Conservation (phyloP, 192 early-diverging fungal species). For the Backusella psychrophila region DNA sequence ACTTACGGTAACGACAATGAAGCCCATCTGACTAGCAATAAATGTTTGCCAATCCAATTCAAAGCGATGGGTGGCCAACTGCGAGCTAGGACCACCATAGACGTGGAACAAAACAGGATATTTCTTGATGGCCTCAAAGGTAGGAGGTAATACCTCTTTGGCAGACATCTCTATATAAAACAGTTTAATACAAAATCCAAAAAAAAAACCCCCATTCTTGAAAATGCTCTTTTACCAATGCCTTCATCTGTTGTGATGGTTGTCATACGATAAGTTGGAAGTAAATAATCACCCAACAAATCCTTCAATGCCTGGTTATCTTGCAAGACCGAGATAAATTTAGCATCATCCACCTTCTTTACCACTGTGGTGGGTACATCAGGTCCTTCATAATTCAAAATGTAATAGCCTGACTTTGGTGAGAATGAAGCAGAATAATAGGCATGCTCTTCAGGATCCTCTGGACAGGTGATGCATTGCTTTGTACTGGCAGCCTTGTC, state of each 20-base stretch:
- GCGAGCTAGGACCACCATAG: constrained; percentile 91
- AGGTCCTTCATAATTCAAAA: constrained; percentile 80
- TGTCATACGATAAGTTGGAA: constrained; percentile 52
- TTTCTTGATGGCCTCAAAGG: constrained; percentile 67
- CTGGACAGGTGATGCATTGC: constrained; percentile 28
- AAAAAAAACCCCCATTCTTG: background rate
- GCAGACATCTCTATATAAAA: constrained; percentile 62
- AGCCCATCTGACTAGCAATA: constrained; percentile 62
- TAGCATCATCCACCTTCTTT: constrained; percentile 48
- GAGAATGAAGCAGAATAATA: constrained; percentile 78
- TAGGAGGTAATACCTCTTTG: constrained; percentile 74
- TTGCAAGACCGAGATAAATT: constrained; percentile 55
- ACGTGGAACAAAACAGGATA: constrained; percentile 89
- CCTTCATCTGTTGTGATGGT: constrained; percentile 32
- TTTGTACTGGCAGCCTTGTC: background rate
- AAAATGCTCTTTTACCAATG: constrained; percentile 19
- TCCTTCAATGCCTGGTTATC: constrained; percentile 53
- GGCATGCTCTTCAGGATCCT: constrained; percentile 47
- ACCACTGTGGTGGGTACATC: constrained; percentile 79
- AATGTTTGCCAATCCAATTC: constrained; percentile 68
- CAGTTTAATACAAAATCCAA: background rate
- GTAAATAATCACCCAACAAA: constrained; percentile 50
- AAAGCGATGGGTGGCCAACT: constrained; percentile 68
- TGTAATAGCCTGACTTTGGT: constrained; percentile 67
- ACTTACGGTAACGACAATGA: constrained; percentile 62